Evolutionary conservation across 1,284 basidiomycete genomes (phyloP).

Genomic region (Xanthoconium separans): DNA sequence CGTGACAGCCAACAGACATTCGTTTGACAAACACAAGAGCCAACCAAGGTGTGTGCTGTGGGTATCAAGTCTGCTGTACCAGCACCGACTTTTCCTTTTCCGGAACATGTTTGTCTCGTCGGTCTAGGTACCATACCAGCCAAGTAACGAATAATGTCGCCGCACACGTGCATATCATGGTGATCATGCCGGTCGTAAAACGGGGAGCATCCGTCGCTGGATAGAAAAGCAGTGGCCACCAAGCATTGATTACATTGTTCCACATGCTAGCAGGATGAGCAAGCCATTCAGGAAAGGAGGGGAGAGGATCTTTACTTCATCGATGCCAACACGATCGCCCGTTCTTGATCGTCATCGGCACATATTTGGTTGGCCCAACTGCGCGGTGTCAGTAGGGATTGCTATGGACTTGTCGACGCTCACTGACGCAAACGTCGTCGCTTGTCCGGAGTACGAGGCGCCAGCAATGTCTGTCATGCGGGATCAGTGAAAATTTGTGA

Average conservation of each 20-base stretch:
- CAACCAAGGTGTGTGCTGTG: not conserved
- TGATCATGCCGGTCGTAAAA: constrained; percentile 64
- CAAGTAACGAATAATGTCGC: constrained; percentile 57
- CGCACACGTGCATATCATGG: constrained; percentile 58
- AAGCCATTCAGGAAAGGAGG: not conserved
- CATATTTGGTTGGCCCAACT: constrained; percentile 75
- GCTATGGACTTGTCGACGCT: not conserved
- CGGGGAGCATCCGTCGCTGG: constrained; percentile 63
- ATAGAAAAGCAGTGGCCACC: constrained; percentile 71
- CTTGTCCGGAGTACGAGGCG: constrained; percentile 66
- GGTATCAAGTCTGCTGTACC: not conserved
- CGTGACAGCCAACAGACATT: too few species aligned
- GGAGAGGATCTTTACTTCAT: constrained; percentile 53
- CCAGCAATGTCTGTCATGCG: constrained; percentile 50
- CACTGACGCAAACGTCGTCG: constrained; percentile 66
- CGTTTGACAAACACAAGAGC: not conserved
- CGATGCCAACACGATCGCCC: constrained; percentile 64
- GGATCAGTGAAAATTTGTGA: not conserved
- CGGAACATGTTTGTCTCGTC: constrained; percentile 37
- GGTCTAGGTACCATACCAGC: constrained; percentile 57
- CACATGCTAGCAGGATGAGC: constrained; percentile 51
- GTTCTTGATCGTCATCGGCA: constrained; percentile 63
- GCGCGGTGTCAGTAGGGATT: constrained; percentile 1
- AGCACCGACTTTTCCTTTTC: not conserved
- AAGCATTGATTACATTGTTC: constrained; percentile 69